Percentiles rank a stretch among this genome's conserved stretches.
phyloP scores from a whole-genome alignment of 441 rosid genomes.

The Populus hybrid region DNA sequence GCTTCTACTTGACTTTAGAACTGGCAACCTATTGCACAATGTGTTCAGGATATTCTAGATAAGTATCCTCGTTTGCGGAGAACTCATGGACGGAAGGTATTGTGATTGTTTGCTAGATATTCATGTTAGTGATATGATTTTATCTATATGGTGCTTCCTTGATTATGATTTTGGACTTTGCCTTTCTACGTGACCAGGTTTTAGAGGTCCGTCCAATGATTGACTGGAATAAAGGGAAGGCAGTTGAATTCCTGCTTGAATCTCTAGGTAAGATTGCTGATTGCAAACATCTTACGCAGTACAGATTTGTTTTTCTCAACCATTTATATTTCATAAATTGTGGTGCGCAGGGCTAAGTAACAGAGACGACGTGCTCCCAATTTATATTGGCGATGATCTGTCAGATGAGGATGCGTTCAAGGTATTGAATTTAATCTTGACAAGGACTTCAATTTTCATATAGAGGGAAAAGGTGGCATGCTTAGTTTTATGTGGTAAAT shows the following conservation, averaged over 20 bases:
- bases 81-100: slow-evolving; percentile 98
- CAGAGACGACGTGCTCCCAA: slow-evolving; percentile 66
- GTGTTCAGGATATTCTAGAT: too few species aligned
- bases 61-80: slow-evolving; percentile 75
- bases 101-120: background rate
- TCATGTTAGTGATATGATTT: background rate
- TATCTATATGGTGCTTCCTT: background rate
- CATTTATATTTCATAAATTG: background rate
- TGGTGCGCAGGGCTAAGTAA: slow-evolving; percentile 48
- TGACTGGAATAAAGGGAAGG: slow-evolving; percentile 94
- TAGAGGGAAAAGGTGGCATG: background rate
- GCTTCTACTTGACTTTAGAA: slow-evolving; percentile 39
- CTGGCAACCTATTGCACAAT: slow-evolving; percentile 84
- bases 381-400: slow-evolving; percentile 82
- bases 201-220: slow-evolving; percentile 93
- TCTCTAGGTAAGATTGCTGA: slow-evolving; percentile 55
- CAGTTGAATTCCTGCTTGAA: slow-evolving; percentile 82
- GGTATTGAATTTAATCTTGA: slow-evolving; percentile 31
- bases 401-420: slow-evolving; percentile 96
- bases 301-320: background rate
- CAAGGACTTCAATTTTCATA: background rate
- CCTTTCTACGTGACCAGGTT: slow-evolving; percentile 44
- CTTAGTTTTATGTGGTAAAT: background rate
- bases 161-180: background rate
- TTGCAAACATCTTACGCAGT: background rate